These are phyloP conservation scores for Alternaria dauci DNA, from an alignment of 2,329 filamentous ascomycete species.

Conservation along the genomic window DNA sequence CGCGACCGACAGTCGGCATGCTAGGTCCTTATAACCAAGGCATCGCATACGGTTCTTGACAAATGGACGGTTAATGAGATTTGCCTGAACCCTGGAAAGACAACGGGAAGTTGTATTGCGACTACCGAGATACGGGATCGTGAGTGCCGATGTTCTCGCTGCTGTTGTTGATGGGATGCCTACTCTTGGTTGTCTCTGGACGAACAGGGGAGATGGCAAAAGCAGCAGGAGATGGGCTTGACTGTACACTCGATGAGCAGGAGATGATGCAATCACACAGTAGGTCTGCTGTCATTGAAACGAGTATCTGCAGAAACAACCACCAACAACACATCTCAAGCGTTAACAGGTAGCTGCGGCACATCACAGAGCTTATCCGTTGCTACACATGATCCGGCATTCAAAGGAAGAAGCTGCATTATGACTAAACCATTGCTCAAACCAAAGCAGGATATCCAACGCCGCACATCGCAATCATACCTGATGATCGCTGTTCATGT, in stretches of 20 bases:
- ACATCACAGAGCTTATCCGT: background rate
- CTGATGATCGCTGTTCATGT: slow-evolving; percentile 27
- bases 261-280: background rate
- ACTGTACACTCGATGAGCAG: background rate
- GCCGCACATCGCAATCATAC: slow-evolving; percentile 26
- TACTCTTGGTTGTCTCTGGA: background rate
- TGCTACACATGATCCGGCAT: background rate
- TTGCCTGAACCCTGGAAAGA: background rate
- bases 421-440: background rate
- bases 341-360: background rate
- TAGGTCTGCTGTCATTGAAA: background rate
- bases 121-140: background rate
- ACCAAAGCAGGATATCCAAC: slow-evolving; percentile 10
- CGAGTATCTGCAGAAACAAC: background rate
- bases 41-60: background rate
- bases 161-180: background rate
- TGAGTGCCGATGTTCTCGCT: background rate
- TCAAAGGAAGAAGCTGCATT: background rate
- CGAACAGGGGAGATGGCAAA: background rate
- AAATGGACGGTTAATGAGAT: background rate
- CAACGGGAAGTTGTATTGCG: no score
- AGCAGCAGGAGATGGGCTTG: background rate
- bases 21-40: background rate
- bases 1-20: background rate
- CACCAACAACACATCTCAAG: background rate